Base-by-base conservation (phyloP, 1,139 yeast species). In the Meyerozyma smithsonii region DNA sequence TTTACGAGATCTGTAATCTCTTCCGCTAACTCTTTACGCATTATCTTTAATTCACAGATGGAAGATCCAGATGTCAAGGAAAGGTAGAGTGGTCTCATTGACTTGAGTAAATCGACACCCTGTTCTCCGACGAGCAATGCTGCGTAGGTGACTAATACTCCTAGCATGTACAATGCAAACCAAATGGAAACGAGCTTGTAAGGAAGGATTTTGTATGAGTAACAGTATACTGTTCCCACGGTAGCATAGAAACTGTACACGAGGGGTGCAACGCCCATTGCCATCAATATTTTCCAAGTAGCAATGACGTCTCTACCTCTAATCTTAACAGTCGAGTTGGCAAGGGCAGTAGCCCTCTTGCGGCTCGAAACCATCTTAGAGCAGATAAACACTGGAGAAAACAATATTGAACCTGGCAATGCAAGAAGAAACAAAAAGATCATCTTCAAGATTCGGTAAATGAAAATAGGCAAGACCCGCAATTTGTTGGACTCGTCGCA, bases 271-370 rank as follows among this genome's bases (percentile, higher is more conserved):
- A 87, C 68, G 6, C 92, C 95, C 78, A 92, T 75, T 28, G 92
- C 81, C 35, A 92, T 90, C 48, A 92, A 70, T 35, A 92, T 81
- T 61, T 92, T 92, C 98, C 98, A 89, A 1, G 97, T 89, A 1
- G 97, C 96, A 43, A 89, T 74, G 20, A 92, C 97, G 60, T 92
- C 98, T 43, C 83, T 82, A 19, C 96, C 98, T 53, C 81, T 79
- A 47, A 92, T 83, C 59, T 92, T 92, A 25, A 92, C 98, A 1
- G 88, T 76, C 0, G 97, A 88, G 6, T 77, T 82, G n/a, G 89
- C 90, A 41, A 92, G 69, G 0, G 97, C 98, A 44, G 80, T 78
- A 42, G 63, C 69, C 24, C 94, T 89, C 61, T 89, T 89, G 49
- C 72, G 69, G 37, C 66, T 70, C 1, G 97, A 85, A 36, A 87